Evolutionary conservation across 2,329 filamentous ascomycete genomes (phyloP).

Genomic region (Diplodia seriata): DNA sequence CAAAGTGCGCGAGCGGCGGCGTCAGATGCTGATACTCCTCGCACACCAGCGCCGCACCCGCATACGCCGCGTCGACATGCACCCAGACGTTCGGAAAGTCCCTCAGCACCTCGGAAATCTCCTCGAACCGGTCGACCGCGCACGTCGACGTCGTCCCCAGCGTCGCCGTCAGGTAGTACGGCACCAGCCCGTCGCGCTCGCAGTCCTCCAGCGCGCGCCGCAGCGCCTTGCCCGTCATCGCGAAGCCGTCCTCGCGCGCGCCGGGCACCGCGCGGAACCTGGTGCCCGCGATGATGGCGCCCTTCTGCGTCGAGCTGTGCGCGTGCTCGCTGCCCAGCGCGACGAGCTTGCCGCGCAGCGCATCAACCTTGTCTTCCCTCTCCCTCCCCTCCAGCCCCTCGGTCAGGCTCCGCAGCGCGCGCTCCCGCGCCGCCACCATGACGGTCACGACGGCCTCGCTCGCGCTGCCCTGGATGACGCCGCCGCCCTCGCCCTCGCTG

Average conservation of each 20-base stretch:
- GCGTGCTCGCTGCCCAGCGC: constrained; percentile 80
- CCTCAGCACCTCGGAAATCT: constrained; percentile 65
- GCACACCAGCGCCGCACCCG: constrained; percentile 81
- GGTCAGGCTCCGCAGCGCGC: constrained; percentile 41
- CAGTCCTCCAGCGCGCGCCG: constrained; percentile 68
- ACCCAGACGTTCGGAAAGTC: constrained; percentile 77
- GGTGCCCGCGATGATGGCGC: constrained; percentile 84
- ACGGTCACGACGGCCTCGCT: constrained; percentile 86
- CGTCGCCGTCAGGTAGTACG: constrained; percentile 85
- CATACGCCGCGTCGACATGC: constrained; percentile 92
- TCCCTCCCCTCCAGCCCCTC: constrained; percentile 54
- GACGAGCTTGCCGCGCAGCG: constrained; percentile 74
- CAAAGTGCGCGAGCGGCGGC: constrained; percentile 68
- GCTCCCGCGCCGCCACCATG: constrained; percentile 84
- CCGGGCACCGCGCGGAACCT: constrained; percentile 75
- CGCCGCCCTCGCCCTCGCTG: constrained; percentile 78
- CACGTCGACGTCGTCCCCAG: constrained; percentile 89
- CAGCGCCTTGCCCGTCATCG: constrained; percentile 71
- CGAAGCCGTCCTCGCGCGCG: constrained; percentile 67
- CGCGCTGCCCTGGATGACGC: constrained; percentile 92
- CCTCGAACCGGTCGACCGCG: constrained; percentile 80
- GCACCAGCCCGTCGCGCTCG: constrained; percentile 73
- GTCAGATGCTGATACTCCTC: constrained; percentile 79
- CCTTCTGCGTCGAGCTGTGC: constrained; percentile 87
- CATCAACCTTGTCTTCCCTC: constrained; percentile 72